Conservation (phyloP, 345 rosid genomes). For the Sonneratia alba region DNA sequence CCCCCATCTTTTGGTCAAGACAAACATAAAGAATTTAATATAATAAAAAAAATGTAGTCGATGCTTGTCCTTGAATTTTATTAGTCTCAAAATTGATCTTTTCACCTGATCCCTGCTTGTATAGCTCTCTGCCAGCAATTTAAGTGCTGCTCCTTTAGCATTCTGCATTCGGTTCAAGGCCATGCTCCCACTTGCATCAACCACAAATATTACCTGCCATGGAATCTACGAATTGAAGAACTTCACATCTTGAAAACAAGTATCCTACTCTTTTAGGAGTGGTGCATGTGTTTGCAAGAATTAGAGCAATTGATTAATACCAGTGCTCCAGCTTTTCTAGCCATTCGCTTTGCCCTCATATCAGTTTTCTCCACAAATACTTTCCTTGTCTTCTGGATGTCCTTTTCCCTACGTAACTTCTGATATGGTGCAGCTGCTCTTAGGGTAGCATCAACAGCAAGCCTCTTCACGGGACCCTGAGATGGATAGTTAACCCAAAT, state of each 20-base stretch:
- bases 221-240: neutral
- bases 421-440: conserved; percentile 99
- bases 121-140: conserved; percentile 91
- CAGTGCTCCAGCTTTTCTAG: conserved; percentile 98
- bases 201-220: conserved; percentile 82
- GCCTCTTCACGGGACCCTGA: conserved; percentile 89
- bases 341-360: conserved; percentile 99
- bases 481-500: conserved; percentile 10
- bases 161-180: conserved; percentile 96
- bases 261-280: neutral
- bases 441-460: conserved; percentile 97
- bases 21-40: neutral
- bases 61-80: neutral
- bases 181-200: conserved; percentile 99
- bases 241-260: neutral
- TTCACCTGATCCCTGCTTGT: conserved; percentile 98
- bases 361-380: conserved; percentile 92
- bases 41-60: neutral
- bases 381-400: conserved; percentile 56
- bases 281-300: neutral
- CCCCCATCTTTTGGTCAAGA: neutral
- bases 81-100: neutral
- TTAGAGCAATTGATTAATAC: conserved; percentile 26
- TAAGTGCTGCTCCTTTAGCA: conserved; percentile 96
- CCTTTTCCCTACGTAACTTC: conserved; percentile 77